Conservation (phyloP, 345 rosid genomes). For the Limnanthes douglasii region DNA sequence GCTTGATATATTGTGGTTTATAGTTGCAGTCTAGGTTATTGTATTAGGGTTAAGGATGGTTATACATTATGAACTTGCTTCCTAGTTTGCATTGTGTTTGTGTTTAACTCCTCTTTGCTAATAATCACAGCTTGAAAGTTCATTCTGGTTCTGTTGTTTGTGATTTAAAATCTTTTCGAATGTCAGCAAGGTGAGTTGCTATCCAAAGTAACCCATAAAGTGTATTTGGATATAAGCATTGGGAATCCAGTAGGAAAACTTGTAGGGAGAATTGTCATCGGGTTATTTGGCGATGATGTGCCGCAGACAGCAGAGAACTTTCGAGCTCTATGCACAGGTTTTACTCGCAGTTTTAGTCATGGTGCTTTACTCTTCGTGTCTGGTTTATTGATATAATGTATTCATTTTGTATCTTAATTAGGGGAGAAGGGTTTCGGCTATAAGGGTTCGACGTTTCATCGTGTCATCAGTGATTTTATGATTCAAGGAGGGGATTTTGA, state of each 20-base stretch:
- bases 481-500: conserved; percentile 84
- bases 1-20: neutral
- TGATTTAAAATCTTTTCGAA: no score
- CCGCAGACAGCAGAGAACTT: conserved; percentile 94
- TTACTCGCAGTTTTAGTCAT: neutral
- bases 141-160: no score
- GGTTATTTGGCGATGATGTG: conserved; percentile 88
- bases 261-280: conserved; percentile 82
- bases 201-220: conserved; percentile 80
- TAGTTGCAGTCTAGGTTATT: neutral
- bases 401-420: conserved; percentile 14
- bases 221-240: conserved; percentile 81
- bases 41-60: neutral
- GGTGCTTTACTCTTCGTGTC: neutral
- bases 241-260: conserved; percentile 88
- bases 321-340: conserved; percentile 95
- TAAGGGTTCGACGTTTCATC: conserved; percentile 46
- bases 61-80: neutral
- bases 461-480: conserved; percentile 77
- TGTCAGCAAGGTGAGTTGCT: conserved; percentile 37
- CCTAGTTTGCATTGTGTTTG: no score
- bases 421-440: conserved; percentile 78
- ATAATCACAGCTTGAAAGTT: no score
- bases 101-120: no score
- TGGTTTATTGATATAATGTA: conserved; percentile 1